Base-by-base conservation (phyloP, 106 monocot genomes). In the Allium sativum region DNA sequence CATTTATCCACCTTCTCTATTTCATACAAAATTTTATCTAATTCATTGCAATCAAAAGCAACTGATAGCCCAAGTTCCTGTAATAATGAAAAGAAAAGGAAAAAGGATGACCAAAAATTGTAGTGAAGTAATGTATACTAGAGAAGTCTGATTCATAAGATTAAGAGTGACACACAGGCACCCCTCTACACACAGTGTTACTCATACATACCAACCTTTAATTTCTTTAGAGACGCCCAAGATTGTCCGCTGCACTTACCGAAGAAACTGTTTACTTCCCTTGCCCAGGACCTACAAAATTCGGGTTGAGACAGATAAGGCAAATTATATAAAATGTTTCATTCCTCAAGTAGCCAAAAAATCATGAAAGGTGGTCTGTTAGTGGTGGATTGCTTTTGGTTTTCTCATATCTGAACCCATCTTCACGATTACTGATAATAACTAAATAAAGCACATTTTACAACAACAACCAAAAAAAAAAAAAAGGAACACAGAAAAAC, bases 1-100 rank as follows among this genome's bases (percentile, higher is more conserved):
- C 88, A 89, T n/a, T 78, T 78, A 55, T 81, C 69, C 56, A 89
- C 69, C 65, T 78, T 84, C 42, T 78, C 81, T 64, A 80, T 58
- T 76, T 89, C 73, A 65, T 44, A 18, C 15, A 59, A 58, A 48
- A 89, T 69, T 53, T 78, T 76, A 48, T 78, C 64, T 50, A 81
- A 70, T 68, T 89, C 88, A 59, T 69, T 72, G 65, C 88, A 81
- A 60, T 62, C 72, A 68, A 84, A 81, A 45, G 88, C 84, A 72
- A 60, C 68, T 67, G 67, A 67, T 42, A 70, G 21, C 18, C 84
- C 81, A 68, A 44, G 63, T 69, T 84, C 81, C 88, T 89, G 75
- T 52, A 77, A 65, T 40, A 40, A 56, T 45, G 52, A 45, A 61
- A 18, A 45, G 16, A 9, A 6, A 20, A 59, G 17, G 59, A 20